Evolutionary conservation across 495 filamentous ascomycete species (phyloP), one percentile per base, ranked within the genome.

Genomic region (Aspergillus diversus): DNA sequence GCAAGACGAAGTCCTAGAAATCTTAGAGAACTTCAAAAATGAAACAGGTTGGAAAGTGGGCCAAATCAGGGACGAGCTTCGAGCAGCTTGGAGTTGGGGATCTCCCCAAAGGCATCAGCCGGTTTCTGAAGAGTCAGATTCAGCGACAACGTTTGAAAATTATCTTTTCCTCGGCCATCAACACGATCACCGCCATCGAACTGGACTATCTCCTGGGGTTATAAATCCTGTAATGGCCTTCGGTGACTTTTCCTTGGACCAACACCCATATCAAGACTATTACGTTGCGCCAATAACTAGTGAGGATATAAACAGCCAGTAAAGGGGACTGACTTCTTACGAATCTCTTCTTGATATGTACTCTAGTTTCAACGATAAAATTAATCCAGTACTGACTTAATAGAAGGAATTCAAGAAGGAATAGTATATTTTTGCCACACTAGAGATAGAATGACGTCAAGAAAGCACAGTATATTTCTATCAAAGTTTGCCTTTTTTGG

Each of bases 1-100:
- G 63, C 93, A 96, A 76, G 87, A 90, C 67, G 93, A 97, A 73
- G 89, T 91, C 5, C 75, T 97, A n/a, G 65, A 81, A 5, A 92
- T 95, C 47, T 80, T 99, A 55, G 84, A 89, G 31, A 84, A 82
- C 62, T 90, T 96, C 59, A 81, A 81, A n/a, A 85, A 84, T 57
- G 87, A 92, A 64, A 92, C 90, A 0, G 90, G 90, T 47, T 96
- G 92, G 92, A 85, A 82, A 49, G 77, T 93, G 33, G 85, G 84
- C 5, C 86, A 87, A 60, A 73, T 95, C 47, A 81, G 87, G 63
- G 80, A 82, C 8, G 87, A 89, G 39, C 81, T 99, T 42, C 90
- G 86, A 68, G 83, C 82, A 58, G 84, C 80, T 57, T 97, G 95
- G 95, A 86, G 89, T 32, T 93, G 92, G 92, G 79, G 78, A 53